phyloP scores from a whole-genome alignment of 1,284 basidiomycete species.

The Trichosporon ovoides region DNA sequence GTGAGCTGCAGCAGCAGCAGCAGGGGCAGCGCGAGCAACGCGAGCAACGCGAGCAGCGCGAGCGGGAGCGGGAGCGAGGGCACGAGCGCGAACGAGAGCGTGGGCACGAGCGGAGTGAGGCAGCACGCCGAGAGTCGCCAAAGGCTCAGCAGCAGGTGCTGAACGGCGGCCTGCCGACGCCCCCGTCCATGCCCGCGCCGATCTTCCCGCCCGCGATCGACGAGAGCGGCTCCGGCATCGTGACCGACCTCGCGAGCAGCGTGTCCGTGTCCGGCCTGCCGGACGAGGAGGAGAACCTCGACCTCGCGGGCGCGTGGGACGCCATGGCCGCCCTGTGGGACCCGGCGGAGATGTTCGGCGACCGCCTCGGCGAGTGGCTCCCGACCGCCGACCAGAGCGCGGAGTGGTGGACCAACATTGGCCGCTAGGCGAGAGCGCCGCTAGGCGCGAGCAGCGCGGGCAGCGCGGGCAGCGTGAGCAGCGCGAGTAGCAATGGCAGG shows the following conservation, averaged over 20 bases:
- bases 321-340: conserved; percentile 36
- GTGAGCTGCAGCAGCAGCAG: not conserved
- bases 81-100: not conserved
- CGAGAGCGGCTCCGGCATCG: not conserved
- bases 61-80: not conserved
- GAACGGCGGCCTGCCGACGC: not conserved
- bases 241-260: not conserved
- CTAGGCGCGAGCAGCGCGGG: not conserved
- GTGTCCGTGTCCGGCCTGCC: not conserved
- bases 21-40: not conserved
- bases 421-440: not conserved
- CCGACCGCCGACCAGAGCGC: not conserved
- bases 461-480: too few relatives aligned
- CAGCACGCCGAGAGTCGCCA: not conserved
- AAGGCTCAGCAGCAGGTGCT: not conserved
- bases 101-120: not conserved
- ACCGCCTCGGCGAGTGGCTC: conserved; percentile 13
- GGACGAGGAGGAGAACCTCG: conserved; percentile 7
- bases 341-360: conserved; percentile 27
- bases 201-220: not conserved
- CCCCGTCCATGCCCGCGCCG: not conserved
- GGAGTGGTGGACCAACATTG: conserved; percentile 3
- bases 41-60: not conserved
- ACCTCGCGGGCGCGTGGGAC: conserved; percentile 26
- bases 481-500: too few relatives aligned